Evolutionary conservation across 1,139 yeast species (phyloP).

Genomic region (Zygotorulaspora mrakii): DNA sequence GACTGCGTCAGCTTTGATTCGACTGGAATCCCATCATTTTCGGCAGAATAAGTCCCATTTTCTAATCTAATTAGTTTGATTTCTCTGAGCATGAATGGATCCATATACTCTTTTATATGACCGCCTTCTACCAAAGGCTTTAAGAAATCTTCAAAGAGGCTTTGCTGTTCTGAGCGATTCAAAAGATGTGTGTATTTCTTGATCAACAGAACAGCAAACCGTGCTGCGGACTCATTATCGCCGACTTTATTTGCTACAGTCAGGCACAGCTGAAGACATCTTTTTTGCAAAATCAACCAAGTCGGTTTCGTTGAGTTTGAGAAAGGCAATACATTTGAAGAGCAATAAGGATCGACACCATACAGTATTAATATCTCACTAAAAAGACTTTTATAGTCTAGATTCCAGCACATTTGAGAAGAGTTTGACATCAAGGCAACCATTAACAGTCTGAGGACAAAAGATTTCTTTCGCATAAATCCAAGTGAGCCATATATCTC

Average conservation of each 20-base stretch:
- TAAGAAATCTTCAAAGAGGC: constrained; percentile 30
- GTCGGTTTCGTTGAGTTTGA: constrained; percentile 33
- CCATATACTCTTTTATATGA: constrained; percentile 53
- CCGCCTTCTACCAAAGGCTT: constrained; percentile 24
- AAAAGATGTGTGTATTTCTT: constrained; percentile 54
- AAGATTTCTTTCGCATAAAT: constrained; percentile 62
- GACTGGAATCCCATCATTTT: constrained; percentile 17
- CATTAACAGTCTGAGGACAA: constrained; percentile 60
- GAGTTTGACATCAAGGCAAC: constrained; percentile 46
- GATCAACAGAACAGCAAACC: constrained; percentile 50
- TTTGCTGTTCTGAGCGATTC: constrained; percentile 47
- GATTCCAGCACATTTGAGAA: constrained; percentile 31
- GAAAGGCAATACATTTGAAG: constrained; percentile 23
- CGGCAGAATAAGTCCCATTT: constrained; percentile 11
- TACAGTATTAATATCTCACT: constrained; percentile 44
- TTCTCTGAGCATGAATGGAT: constrained; percentile 59
- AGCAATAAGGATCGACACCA: constrained; percentile 37
- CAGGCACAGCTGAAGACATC: constrained; percentile 54
- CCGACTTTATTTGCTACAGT: constrained; percentile 49
- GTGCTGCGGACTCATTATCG: constrained; percentile 47
- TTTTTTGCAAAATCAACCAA: constrained; percentile 61
- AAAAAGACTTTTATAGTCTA: constrained; percentile 39
- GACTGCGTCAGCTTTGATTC: constrained; percentile 11
- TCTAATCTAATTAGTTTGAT: constrained; percentile 39
- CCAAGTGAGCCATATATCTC: constrained; percentile 60